Evolutionary conservation across 805 yeast species (phyloP).

Genomic region (Scheffersomyces lignosus): DNA sequence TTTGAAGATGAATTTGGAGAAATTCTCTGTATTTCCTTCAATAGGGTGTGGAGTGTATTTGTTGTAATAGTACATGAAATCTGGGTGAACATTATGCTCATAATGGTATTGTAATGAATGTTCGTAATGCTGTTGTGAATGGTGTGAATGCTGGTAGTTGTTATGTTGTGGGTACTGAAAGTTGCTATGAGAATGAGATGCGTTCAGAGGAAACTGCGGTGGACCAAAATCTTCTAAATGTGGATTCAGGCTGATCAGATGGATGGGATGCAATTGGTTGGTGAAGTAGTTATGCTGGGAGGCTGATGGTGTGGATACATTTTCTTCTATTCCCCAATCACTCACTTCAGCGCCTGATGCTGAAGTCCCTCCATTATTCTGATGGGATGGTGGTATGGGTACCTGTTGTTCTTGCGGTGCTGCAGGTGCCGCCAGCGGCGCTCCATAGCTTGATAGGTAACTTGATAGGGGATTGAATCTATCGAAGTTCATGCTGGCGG

Average conservation of each 20-base stretch:
- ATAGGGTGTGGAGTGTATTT: constrained; percentile 9
- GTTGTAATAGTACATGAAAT: constrained; percentile 12
- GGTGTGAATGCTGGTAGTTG: not conserved
- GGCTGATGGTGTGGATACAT: constrained; percentile 9
- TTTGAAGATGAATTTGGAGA: constrained; percentile 20
- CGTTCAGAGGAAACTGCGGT: too few species aligned
- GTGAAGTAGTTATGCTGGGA: constrained; percentile 6
- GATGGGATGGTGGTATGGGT: not conserved
- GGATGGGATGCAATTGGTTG: constrained; percentile 1
- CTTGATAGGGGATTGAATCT: constrained; percentile 25
- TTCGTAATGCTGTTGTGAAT: not conserved
- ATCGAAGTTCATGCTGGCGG: constrained; percentile 34
- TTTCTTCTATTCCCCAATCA: constrained; percentile 41
- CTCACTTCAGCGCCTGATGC: constrained; percentile 17
- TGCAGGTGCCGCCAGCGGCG: not conserved
- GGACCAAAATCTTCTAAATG: too few species aligned
- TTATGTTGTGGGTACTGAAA: not conserved
- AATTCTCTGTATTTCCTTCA: constrained; percentile 17
- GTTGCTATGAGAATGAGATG: too few species aligned
- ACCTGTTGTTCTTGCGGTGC: not conserved
- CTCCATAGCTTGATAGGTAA: constrained; percentile 15
- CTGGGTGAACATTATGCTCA: not conserved
- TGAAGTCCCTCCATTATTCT: not conserved
- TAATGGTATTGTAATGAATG: not conserved
- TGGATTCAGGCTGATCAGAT: not conserved